phyloP scores from a whole-genome alignment of 2,329 filamentous ascomycete species.

The Sporothrix brasiliensis region DNA sequence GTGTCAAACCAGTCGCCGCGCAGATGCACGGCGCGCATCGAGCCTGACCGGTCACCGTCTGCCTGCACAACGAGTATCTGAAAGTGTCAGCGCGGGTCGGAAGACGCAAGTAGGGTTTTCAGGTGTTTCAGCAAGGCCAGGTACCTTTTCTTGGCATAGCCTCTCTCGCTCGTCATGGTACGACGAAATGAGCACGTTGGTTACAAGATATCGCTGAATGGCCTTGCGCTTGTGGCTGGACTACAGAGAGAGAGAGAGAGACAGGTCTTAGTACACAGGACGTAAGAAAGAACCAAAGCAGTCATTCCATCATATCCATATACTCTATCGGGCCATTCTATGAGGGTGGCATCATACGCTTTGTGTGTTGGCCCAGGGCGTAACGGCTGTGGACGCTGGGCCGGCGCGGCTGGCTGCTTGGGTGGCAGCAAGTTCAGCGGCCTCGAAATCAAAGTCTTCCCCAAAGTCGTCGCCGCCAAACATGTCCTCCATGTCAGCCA shows the following conservation, averaged over 20 bases:
- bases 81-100: background rate
- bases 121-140: too few species aligned
- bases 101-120: background rate
- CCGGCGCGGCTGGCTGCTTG: conserved; percentile 53
- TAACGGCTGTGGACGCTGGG: background rate
- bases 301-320: background rate
- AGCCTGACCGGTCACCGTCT: conserved; percentile 63
- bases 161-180: conserved; percentile 67
- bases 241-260: conserved; percentile 47
- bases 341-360: conserved; percentile 56
- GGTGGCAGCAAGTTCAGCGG: conserved; percentile 71
- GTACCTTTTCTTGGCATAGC: conserved; percentile 65
- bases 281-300: background rate
- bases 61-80: conserved; percentile 81
- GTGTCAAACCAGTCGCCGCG: conserved; percentile 87
- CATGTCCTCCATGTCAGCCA: conserved; percentile 46
- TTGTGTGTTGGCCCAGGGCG: conserved; percentile 39
- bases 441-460: conserved; percentile 73
- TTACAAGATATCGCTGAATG: conserved; percentile 86
- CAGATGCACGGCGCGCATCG: conserved; percentile 69
- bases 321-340: background rate
- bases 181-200: conserved; percentile 68
- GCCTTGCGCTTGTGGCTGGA: conserved; percentile 67
- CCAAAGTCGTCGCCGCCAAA: conserved; percentile 73
- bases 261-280: conserved; percentile 22